Conservation (phyloP, 768 basidiomycete species). For the Mycena crocata region DNA sequence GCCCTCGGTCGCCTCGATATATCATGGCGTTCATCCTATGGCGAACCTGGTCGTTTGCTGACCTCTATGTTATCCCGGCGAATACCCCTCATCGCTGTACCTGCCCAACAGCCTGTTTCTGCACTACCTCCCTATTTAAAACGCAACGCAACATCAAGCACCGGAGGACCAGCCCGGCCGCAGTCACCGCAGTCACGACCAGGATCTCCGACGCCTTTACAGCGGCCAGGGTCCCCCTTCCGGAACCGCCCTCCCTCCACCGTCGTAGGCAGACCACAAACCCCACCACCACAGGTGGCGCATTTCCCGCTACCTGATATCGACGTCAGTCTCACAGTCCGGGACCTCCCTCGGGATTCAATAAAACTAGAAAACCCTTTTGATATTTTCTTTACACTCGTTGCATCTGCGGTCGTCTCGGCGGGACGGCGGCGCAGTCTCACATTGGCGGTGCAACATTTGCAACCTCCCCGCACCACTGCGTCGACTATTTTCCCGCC, state of each 20-base stretch:
- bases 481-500: slow-evolving; percentile 29
- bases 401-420: slow-evolving; percentile 59
- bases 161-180: slow-evolving; percentile 59
- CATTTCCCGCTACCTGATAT: slow-evolving; percentile 51
- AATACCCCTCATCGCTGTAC: slow-evolving; percentile 66
- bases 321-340: slow-evolving; percentile 68
- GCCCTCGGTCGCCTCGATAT: slow-evolving; percentile 91
- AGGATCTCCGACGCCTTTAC: slow-evolving; percentile 62
- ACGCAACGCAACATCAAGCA: slow-evolving; percentile 51
- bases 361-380: slow-evolving; percentile 71
- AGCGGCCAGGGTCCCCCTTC: slow-evolving; percentile 57
- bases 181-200: slow-evolving; percentile 73
- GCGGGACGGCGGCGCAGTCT: slow-evolving; percentile 54
- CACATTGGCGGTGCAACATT: slow-evolving; percentile 73
- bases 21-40: slow-evolving; percentile 86
- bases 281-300: slow-evolving; percentile 39
- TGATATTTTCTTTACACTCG: slow-evolving; percentile 63
- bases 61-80: slow-evolving; percentile 91
- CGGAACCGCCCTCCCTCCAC: slow-evolving; percentile 55
- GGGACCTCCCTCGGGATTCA: slow-evolving; percentile 56
- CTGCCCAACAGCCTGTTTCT: slow-evolving; percentile 65
- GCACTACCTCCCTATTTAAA: slow-evolving; percentile 86
- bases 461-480: slow-evolving; percentile 55
- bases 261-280: slow-evolving; percentile 50
- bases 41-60: slow-evolving; percentile 87